Base-by-base conservation (phyloP, 495 filamentous ascomycete genomes). In the Hypoxylon crocopeplum region DNA sequence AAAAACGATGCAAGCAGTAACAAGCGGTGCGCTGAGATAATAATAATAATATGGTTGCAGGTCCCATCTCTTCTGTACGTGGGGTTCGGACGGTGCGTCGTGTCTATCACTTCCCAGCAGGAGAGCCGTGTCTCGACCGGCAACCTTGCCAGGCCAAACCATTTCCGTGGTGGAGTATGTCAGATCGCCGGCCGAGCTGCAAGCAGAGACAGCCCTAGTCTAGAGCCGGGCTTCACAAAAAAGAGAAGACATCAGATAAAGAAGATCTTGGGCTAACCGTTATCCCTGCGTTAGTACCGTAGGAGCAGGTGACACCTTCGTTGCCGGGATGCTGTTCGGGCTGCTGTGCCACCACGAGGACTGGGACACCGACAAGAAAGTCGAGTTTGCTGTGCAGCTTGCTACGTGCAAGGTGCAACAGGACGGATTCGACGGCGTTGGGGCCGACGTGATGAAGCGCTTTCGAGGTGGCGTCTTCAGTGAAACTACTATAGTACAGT, bases 271-370 rank as follows among this genome's bases (percentile, higher is more conserved):
- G 64, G 36, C 68, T 70, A 68, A 70, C 55, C 22, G 37, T 30
- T 61, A 52, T 58, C 64, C 52, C 58, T 61, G 62, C 48, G 57
- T 59, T 66, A 90, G 86, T 62, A 80, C 86, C 7, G 80, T 89
- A 41, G 87, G 87, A 37, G 88, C 88, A 51, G 88, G 88, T 62
- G 88, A 91, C 66, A 90, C 88, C 1, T 90, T 91, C 60, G 84
- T 88, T 56, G 88, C 87, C 6, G 88, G 86, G 19, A 83, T 90
- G 69, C 69, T 90, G 34, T 90, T 85, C 67, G 80, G 77, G 15
- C 64, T 88, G 58, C 71, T 79, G 38, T 82, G 75, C 59, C 81
- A 79, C 62, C 54, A 59, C 19, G 60, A 77, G 16, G 76, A 79
- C 56, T 86, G 84, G 85, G 66, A 74, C 59, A 64, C 77, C 15